Conservation (phyloP, 176 grass and related monocot species). For the Oryza brachyantha region DNA sequence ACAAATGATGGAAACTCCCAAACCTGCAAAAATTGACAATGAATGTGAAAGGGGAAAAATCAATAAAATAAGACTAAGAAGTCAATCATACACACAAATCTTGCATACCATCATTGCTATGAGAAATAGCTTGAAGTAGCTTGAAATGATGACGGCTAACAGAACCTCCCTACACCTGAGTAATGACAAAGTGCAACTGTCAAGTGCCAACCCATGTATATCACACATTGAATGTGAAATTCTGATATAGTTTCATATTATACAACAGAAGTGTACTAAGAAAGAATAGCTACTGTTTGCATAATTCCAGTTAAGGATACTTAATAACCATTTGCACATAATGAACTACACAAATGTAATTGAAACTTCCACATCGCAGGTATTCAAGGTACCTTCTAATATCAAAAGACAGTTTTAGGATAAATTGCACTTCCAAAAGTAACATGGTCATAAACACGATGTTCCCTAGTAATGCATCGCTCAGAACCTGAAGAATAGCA, state of each 20-base stretch:
- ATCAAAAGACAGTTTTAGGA: constrained; percentile 57
- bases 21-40: constrained; percentile 52
- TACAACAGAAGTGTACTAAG: constrained; percentile 7
- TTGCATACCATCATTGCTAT: constrained; percentile 71
- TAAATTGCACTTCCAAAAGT: constrained; percentile 50
- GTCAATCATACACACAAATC: not conserved
- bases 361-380: not conserved
- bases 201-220: not conserved
- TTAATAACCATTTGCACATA: not conserved
- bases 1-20: constrained; percentile 89
- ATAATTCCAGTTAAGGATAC: constrained; percentile 7
- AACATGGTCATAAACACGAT: constrained; percentile 64
- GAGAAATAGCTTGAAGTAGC: constrained; percentile 89
- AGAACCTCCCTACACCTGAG: constrained; percentile 69
- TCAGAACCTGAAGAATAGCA: constrained; percentile 51
- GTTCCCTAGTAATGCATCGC: constrained; percentile 57
- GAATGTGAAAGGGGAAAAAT: constrained; percentile 3
- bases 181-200: constrained; percentile 18
- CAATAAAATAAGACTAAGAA: constrained; percentile 12
- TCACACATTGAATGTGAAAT: constrained; percentile 14
- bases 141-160: constrained; percentile 73
- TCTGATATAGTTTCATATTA: not conserved
- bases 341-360: not conserved
- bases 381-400: constrained; percentile 49
- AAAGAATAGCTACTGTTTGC: not conserved